Base-by-base conservation (phyloP, 225 moss, liverwort and hornwort genomes). In the Straminergon stramineum region DNA sequence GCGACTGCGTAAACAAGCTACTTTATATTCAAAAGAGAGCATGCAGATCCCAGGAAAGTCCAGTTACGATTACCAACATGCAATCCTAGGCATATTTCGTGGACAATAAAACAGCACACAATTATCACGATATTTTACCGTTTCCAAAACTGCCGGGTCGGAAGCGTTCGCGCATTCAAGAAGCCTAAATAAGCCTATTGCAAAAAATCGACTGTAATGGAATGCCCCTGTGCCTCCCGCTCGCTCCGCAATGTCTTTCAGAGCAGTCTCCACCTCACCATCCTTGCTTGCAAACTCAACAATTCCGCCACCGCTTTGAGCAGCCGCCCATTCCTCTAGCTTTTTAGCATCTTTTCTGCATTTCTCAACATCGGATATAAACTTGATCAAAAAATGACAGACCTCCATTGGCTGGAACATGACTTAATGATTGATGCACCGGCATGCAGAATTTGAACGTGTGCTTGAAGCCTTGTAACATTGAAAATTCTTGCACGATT, bases 141-240 rank as follows among this genome's bases (percentile, higher is more conserved):
- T 92, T 86, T 97, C 97, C 92, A 97, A 85, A 84, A 96, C 79
- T 76, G 95, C 89, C 24, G 96, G 96, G 88, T 97, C 96, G 37
- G 96, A 96, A 45, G 97, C 95, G 88, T 97, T 97, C 24, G 96
- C 97, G 51, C 95, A 92, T 92, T 98, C 98, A 61, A 98, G 94
- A 74, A 98, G 93, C 75, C 98, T 95, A 81, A 98, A 98, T 89
- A 98, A 90, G 63, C 98, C 98, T 39, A 98, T 98, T 34, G 97
- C 98, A 70, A 98, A 97, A 90, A 98, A 98, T 27, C 97, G 93
- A 78, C 97, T 98, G 93, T 98, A 98, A 67, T 98, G 98, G 76
- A 98, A 98, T 77, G 75, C 89, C 27, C 91, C 95, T 87, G 89
- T 87, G 26, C 96, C 96, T 56, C 87, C 92, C 74, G 96, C 97